These are phyloP conservation scores for Knoxia roxburghii DNA, from an alignment of 257 asterid genomes.

Conservation along the genomic window DNA sequence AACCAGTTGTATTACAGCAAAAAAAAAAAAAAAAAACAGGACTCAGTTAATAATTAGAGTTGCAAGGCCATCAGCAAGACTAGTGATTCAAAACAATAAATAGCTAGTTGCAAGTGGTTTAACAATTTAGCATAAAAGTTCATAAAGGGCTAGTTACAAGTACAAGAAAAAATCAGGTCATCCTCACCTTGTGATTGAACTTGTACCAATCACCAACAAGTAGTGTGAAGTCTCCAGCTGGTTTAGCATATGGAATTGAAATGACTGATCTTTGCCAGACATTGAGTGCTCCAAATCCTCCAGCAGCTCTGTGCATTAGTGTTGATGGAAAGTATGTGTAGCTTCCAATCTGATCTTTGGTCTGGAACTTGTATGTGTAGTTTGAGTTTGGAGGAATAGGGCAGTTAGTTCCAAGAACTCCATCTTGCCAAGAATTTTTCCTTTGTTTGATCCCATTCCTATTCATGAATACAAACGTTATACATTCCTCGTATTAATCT, in stretches of 20 bases:
- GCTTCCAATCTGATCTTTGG: conserved; percentile 94
- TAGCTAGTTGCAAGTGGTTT: background rate
- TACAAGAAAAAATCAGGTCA: background rate
- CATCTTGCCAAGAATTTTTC: conserved; percentile 98
- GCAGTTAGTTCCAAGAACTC: conserved; percentile 89
- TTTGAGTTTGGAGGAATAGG: conserved; percentile 74
- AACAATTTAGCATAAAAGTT: background rate
- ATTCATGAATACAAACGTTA: conserved; percentile 2
- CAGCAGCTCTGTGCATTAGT: conserved; percentile 79
- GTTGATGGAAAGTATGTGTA: conserved; percentile 88
- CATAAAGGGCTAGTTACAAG: background rate
- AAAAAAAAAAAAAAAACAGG: background rate
- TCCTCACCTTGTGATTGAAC: conserved; percentile 58
- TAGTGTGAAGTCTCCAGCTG: conserved; percentile 73
- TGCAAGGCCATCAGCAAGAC: background rate
- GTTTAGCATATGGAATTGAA: conserved; percentile 76
- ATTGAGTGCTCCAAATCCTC: conserved; percentile 84
- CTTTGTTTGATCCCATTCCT: conserved; percentile 98
- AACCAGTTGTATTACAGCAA: background rate
- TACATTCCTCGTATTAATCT: background rate
- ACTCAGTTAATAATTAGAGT: background rate
- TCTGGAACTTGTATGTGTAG: conserved; percentile 81
- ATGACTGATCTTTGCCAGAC: conserved; percentile 84
- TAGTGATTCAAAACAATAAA: background rate
- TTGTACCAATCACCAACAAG: conserved; percentile 89